Evolutionary conservation across 2,329 filamentous ascomycete species (phyloP), one percentile per base, ranked within the genome.

Genomic region (Cladosporium sp.): DNA sequence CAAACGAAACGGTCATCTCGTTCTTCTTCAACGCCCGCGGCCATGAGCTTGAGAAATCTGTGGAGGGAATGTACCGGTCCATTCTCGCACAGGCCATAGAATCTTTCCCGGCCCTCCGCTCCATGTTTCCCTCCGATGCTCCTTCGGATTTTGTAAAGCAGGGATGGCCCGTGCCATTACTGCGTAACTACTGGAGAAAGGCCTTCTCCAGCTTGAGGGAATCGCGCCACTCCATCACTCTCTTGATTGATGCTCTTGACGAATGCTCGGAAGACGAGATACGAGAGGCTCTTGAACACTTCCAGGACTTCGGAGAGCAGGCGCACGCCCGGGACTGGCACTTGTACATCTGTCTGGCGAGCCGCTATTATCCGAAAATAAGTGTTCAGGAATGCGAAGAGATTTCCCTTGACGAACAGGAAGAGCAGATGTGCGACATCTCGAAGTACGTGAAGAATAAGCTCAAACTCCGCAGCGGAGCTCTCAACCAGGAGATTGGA

Each of bases 21-120:
- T 79, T 77, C 59, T 79, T 77, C 65, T 79, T 79, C 66, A 74
- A 77, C 51, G 74, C 74, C 0, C 62, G 73, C 50, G 76, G 75
- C 0, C 62, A 66, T 32, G 32, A 61, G 2, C 59, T 77, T 6
- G 76, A 82, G 44, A 77, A 68, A 51, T 72, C 76, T 0, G 66
- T 69, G 0, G 31, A 64, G 0, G 62, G 4, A 59, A 70, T 82
- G 62, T 80, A 79, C 56, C 69, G 77, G 2, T 77, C 76, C 0
- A 50, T 82, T 0, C 51, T 82, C 0, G 55, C 66, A 1, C 76
- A 82, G 37, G 11, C 3, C 9, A 8, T 11, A 10, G 2, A 18
- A 4, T 6, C 19, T 43, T 28, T 28, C 7, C 22, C 22, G 22
- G 22, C 7, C 5, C 22, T 28, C 22, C 22, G 22, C 22, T 28